These are phyloP conservation scores for Coemansia sp. DNA, from an alignment of 371 early-diverging fungal genomes.

Conservation along the genomic window DNA sequence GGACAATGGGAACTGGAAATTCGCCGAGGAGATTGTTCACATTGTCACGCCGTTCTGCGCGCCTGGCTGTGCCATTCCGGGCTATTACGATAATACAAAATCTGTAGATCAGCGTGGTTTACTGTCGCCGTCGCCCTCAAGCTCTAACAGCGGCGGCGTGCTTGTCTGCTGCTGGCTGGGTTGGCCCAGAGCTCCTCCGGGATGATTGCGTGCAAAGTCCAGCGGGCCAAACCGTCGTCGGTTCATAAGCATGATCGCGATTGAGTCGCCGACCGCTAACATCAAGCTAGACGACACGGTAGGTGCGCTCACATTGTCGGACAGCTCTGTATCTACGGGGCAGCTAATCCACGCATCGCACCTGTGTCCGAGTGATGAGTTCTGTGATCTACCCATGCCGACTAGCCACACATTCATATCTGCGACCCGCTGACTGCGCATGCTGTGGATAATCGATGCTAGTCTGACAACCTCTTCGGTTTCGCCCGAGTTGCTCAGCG, in stretches of 20 bases:
- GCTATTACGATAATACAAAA: too few species aligned
- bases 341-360: slow-evolving; percentile 66
- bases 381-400: slow-evolving; percentile 57
- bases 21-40: too few species aligned
- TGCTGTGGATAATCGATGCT: slow-evolving; percentile 1
- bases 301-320: slow-evolving; percentile 59
- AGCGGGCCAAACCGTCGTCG: slow-evolving; percentile 53
- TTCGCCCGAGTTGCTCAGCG: slow-evolving; percentile 64
- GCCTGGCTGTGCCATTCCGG: too few species aligned
- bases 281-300: slow-evolving; percentile 63
- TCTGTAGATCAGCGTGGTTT: too few species aligned
- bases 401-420: slow-evolving; percentile 50
- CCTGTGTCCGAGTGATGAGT: slow-evolving; percentile 56
- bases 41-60: too few species aligned
- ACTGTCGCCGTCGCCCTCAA: too few species aligned
- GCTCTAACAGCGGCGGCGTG: too few species aligned
- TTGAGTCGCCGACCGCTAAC: slow-evolving; percentile 63
- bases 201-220: slow-evolving; percentile 65
- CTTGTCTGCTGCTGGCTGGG: background rate
- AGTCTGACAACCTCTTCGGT: slow-evolving; percentile 61
- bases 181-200: slow-evolving; percentile 61
- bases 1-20: too few species aligned
- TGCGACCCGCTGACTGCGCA: background rate
- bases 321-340: slow-evolving; percentile 55
- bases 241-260: slow-evolving; percentile 60